phyloP scores from a whole-genome alignment of 83 land plant species.

The Thuja plicata region DNA sequence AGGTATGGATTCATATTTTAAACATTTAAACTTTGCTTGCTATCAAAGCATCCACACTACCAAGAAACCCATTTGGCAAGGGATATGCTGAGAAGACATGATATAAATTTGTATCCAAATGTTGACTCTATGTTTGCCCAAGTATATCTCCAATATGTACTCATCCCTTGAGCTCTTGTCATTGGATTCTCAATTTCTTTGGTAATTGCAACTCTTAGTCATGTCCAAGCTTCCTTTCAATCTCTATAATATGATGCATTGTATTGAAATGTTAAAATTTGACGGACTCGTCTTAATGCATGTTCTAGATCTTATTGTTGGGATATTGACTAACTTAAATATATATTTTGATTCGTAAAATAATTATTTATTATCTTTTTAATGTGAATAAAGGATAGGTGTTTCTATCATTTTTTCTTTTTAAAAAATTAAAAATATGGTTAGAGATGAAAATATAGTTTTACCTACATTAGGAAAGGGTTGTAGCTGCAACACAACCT shows the following conservation, averaged over 20 bases:
- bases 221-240: background rate
- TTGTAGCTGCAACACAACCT: no score
- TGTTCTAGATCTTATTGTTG: background rate
- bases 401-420: no score
- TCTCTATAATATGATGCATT: background rate
- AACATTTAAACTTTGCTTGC: no score
- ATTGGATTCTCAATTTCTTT: background rate
- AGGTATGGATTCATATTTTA: background rate
- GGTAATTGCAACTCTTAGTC: background rate
- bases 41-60: no score
- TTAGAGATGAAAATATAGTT: no score
- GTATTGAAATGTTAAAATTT: background rate
- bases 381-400: no score
- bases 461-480: no score
- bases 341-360: no score
- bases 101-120: background rate
- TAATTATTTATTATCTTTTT: no score
- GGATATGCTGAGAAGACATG: background rate
- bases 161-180: conserved; percentile 2
- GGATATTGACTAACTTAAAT: background rate
- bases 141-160: no score
- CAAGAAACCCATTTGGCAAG: no score
- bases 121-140: background rate
- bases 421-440: no score
- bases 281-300: background rate